Evolutionary conservation across 768 basidiomycete genomes (phyloP), one percentile per base, ranked within the genome.

Genomic region (Psilocybe cubensis): DNA sequence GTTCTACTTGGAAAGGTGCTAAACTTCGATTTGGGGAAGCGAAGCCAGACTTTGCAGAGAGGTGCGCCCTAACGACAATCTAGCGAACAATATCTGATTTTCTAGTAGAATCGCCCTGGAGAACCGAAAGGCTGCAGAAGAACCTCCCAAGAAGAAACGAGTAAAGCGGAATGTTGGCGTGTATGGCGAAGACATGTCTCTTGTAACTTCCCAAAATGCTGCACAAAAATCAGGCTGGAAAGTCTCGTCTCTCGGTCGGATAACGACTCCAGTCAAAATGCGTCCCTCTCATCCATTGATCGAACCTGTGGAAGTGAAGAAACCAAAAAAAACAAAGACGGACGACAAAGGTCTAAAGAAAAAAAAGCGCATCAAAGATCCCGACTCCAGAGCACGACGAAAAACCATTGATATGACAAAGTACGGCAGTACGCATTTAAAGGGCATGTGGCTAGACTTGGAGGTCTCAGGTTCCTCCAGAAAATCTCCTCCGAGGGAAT

Each of bases 1-100:
- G 93, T 29, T 84, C 89, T 5, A 90, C 84, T 0, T 95, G 91
- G 90, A 94, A 92, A 73, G 93, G 93, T n/a, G 75, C 91, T 20
- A 93, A 89, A 62, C 73, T 94, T 28, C 82, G 91, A 17, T 82
- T 94, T 31, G 91, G 91, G 8, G 91, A 93, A 62, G 92, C 92
- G n/a, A 89, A 85, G 59, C 87, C 87, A 1, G 86, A 92, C 68
- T 93, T 79, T 64, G 70, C 70, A 2, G 84, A 87, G 66, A 79
- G 84, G 92, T 89, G 48, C 33, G 76, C 62, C 2, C 4, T 52
- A 35, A 23, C 17, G 9, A n/a, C 52, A 35, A 20, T 31, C 40
- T 25, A n/a, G 18, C 31, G 31, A 3, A 38, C 17, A 8, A 6
- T 17, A n/a, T 47, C 11, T n/a, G 53, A 59, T 54, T 44, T 63